A percentile compares a stretch with the other conserved stretches of the same genome.
These are phyloP conservation scores for Cylindrodendrum hubeiense DNA, from an alignment of 2,329 filamentous ascomycete species.

Conservation along the genomic window DNA sequence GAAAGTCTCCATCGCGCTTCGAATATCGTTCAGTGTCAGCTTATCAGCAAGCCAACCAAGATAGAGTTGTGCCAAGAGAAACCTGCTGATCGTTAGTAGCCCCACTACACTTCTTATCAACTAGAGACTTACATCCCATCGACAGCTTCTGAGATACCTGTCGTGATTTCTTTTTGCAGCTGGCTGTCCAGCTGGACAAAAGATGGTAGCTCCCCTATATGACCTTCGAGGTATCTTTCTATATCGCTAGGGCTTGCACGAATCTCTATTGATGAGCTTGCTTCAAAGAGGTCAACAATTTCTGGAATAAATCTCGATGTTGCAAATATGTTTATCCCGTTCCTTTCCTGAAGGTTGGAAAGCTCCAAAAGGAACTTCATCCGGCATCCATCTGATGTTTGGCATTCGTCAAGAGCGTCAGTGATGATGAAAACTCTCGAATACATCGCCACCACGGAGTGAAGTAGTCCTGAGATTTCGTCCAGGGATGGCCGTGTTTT, in stretches of 20 bases:
- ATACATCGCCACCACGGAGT: not conserved
- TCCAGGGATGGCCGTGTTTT: not conserved
- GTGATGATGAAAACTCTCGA: conserved; percentile 30
- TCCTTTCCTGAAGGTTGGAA: conserved; percentile 5
- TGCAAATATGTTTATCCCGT: conserved; percentile 33
- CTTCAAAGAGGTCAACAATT: no score
- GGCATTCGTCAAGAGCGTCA: conserved; percentile 45
- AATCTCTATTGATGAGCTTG: no score
- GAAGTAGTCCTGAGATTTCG: not conserved
- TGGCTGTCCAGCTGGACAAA: no score
- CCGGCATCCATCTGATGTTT: not conserved
- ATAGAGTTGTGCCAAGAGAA: no score
- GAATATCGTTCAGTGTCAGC: not conserved
- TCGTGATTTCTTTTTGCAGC: no score
- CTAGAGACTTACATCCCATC: no score
- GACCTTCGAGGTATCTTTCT: no score
- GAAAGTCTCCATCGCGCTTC: not conserved
- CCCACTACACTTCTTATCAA: no score
- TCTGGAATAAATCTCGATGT: conserved; percentile 35
- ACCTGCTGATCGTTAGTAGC: not conserved
- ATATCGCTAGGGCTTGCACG: no score
- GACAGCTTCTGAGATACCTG: no score
- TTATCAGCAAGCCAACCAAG: no score
- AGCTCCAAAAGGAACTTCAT: conserved; percentile 12
- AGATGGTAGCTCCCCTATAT: no score